Percentiles rank a stretch among this genome's conserved stretches.
Evolutionary conservation across 2,329 filamentous ascomycete genomes (phyloP).

Genomic region (Pseudopyricularia javanii): DNA sequence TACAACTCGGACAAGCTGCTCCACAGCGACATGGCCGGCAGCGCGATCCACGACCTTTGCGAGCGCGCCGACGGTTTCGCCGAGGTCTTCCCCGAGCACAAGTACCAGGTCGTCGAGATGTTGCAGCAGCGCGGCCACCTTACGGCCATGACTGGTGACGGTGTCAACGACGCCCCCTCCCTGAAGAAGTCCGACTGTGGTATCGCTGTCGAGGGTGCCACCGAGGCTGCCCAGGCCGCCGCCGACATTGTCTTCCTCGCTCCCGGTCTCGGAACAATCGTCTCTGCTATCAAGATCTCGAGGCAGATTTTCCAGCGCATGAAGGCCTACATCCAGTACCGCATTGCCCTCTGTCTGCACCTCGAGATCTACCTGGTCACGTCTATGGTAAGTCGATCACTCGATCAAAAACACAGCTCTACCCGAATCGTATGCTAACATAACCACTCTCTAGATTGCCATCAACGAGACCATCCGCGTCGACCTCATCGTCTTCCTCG

Average conservation of each 20-base stretch:
- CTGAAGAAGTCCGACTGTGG: slow-evolving; percentile 65
- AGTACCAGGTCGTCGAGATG: slow-evolving; percentile 68
- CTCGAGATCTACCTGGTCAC: slow-evolving; percentile 61
- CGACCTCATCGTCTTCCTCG: slow-evolving; percentile 68
- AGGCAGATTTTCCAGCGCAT: slow-evolving; percentile 69
- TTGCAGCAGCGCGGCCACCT: slow-evolving; percentile 55
- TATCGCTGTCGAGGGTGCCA: slow-evolving; percentile 51
- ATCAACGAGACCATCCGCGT: slow-evolving; percentile 64
- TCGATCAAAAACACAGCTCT: too few species aligned
- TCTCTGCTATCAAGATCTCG: slow-evolving; percentile 61
- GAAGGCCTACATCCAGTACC: slow-evolving; percentile 69
- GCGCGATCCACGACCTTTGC: slow-evolving; percentile 63
- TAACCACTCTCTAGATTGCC: not conserved
- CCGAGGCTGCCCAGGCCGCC: slow-evolving; percentile 60
- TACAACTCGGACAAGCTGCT: slow-evolving; percentile 72
- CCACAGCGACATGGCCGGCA: slow-evolving; percentile 61
- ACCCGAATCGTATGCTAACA: not conserved
- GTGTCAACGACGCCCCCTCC: slow-evolving; percentile 63
- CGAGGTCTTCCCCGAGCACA: slow-evolving; percentile 65
- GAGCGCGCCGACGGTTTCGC: slow-evolving; percentile 65
- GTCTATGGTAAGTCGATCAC: slow-evolving; percentile 2
- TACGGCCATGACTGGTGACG: slow-evolving; percentile 67
- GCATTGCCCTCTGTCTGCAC: slow-evolving; percentile 63
- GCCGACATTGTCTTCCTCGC: slow-evolving; percentile 67
- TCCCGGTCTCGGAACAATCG: slow-evolving; percentile 58